Percentiles rank a stretch among this genome's conserved stretches.
Evolutionary conservation across 202 grass and related monocot species (phyloP).

Genomic region (Alloteropsis angusta): DNA sequence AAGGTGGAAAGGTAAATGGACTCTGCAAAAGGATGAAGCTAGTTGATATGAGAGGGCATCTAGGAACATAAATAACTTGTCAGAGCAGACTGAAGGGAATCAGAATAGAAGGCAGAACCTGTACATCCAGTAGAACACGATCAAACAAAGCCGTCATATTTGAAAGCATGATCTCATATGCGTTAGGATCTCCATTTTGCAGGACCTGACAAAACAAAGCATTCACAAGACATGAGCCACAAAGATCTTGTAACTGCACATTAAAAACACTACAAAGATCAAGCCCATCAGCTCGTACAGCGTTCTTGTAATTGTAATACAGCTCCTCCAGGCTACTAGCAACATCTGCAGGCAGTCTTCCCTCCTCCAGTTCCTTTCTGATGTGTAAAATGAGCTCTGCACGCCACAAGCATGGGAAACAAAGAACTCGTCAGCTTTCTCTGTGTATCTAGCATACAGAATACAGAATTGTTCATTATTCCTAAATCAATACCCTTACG

Average conservation of each 20-base stretch:
- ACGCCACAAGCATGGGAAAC: not conserved
- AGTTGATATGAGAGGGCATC: not conserved
- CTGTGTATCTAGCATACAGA: not conserved
- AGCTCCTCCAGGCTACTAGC: slow-evolving; percentile 58
- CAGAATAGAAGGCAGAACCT: slow-evolving; percentile 36
- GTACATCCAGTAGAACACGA: slow-evolving; percentile 64
- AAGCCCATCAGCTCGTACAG: slow-evolving; percentile 33
- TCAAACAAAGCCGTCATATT: slow-evolving; percentile 83
- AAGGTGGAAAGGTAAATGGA: slow-evolving; percentile 78
- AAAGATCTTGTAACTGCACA: not conserved
- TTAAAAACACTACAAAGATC: not conserved
- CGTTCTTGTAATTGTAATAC: slow-evolving; percentile 70
- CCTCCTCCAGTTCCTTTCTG: slow-evolving; percentile 53
- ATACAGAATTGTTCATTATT: not conserved
- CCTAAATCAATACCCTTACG: not conserved
- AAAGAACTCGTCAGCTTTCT: not conserved
- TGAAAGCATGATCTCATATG: slow-evolving; percentile 55
- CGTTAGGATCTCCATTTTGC: slow-evolving; percentile 63
- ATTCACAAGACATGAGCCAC: not conserved
- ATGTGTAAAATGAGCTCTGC: slow-evolving; percentile 64
- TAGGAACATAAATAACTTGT: not conserved
- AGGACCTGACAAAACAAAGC: slow-evolving; percentile 45
- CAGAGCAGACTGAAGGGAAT: not conserved
- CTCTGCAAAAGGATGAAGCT: slow-evolving; percentile 53
- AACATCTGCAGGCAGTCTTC: slow-evolving; percentile 63